A percentile compares a stretch with the other conserved stretches of the same genome.
Evolutionary conservation across 2,329 filamentous ascomycete genomes (phyloP).

Genomic region (Didymella pinodella): DNA sequence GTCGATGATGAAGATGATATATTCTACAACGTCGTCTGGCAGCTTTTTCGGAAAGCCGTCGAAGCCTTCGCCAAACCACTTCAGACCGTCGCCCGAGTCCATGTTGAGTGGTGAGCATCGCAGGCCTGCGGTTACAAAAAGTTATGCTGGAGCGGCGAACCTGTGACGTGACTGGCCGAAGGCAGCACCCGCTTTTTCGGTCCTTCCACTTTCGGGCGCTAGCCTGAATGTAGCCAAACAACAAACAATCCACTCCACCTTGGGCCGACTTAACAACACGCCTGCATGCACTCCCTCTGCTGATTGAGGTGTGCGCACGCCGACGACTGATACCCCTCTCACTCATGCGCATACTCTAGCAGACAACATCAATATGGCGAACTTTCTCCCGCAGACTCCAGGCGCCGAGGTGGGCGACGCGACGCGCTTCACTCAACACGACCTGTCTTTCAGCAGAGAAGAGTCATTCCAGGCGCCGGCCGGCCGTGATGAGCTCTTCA

Average conservation of each 20-base stretch:
- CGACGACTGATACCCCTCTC: conserved; percentile 33
- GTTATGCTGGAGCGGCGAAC: conserved; percentile 25
- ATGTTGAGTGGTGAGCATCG: conserved; percentile 17
- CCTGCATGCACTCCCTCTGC: conserved; percentile 9
- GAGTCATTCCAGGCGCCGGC: conserved; percentile 81
- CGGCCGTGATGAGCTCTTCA: conserved; percentile 76
- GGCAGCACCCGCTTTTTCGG: conserved; percentile 20
- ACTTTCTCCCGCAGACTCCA: conserved; percentile 76
- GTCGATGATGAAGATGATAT: conserved; percentile 77
- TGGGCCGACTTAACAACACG: conserved; percentile 20
- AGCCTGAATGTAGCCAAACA: conserved; percentile 13
- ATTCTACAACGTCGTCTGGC: conserved; percentile 86
- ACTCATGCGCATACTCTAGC: conserved; percentile 39
- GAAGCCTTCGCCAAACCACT: conserved; percentile 72
- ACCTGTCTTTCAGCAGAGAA: conserved; percentile 85
- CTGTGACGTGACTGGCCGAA: conserved; percentile 32
- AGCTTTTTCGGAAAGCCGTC: conserved; percentile 71
- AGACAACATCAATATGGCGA: conserved; percentile 51
- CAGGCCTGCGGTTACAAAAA: conserved; percentile 42
- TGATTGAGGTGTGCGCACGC: conserved; percentile 25
- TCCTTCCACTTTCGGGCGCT: conserved; percentile 21
- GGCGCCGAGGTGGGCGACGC: conserved; percentile 84
- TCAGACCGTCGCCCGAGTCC: conserved; percentile 60
- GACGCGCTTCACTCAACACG: conserved; percentile 72
- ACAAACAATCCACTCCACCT: conserved; percentile 34